Percentiles rank a stretch among this genome's conserved stretches.
phyloP scores from a whole-genome alignment of 2,329 filamentous ascomycete genomes.

The Monosporascus sp. region DNA sequence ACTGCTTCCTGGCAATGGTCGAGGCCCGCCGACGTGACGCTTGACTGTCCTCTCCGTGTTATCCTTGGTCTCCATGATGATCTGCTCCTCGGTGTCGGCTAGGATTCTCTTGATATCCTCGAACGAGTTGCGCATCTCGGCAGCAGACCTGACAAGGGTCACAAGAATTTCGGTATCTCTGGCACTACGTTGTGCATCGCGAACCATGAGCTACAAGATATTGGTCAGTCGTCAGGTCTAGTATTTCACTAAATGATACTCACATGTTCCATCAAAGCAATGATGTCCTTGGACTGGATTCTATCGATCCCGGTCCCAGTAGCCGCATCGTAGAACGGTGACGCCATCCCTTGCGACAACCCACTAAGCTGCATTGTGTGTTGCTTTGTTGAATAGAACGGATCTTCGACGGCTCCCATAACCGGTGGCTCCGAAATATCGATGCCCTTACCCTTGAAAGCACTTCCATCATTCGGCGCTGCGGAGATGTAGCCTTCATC shows the following conservation, averaged over 20 bases:
- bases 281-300: slow-evolving; percentile 94
- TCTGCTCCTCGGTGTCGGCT: slow-evolving; percentile 80
- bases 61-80: slow-evolving; percentile 81
- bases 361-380: slow-evolving; percentile 71
- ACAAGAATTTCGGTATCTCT: slow-evolving; percentile 95
- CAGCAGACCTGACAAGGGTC: slow-evolving; percentile 84
- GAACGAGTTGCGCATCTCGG: slow-evolving; percentile 95
- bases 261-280: slow-evolving; percentile 94
- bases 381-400: slow-evolving; percentile 57
- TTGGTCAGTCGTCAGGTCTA: slow-evolving; percentile 16
- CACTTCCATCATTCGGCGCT: slow-evolving; percentile 47
- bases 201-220: slow-evolving; percentile 68
- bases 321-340: slow-evolving; percentile 83
- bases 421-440: slow-evolving; percentile 49
- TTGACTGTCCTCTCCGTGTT: slow-evolving; percentile 83
- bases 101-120: slow-evolving; percentile 93
- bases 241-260: slow-evolving; percentile 27
- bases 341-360: slow-evolving; percentile 85
- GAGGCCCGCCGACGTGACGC: slow-evolving; percentile 76
- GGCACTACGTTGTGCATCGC: slow-evolving; percentile 92
- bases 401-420: slow-evolving; percentile 54
- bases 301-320: slow-evolving; percentile 83
- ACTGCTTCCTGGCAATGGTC: slow-evolving; percentile 68
- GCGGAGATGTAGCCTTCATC: slow-evolving; percentile 93
- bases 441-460: slow-evolving; percentile 51